A percentile compares a stretch with the other conserved stretches of the same genome.
Conservation (phyloP, 2,329 filamentous ascomycete species). For the Akanthomyces muscarius region DNA sequence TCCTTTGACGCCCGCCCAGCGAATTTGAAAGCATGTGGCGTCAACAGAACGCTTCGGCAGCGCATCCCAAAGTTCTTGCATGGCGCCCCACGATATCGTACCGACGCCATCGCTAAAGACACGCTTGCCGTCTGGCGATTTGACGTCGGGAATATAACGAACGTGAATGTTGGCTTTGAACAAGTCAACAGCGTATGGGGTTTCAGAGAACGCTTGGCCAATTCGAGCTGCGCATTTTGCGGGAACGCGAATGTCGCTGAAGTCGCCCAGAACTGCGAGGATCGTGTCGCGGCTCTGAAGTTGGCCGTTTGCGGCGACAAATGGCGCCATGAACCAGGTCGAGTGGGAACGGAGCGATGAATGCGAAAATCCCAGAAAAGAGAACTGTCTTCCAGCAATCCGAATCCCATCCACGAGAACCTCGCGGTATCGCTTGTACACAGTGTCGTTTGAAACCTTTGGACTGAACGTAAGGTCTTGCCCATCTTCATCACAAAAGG, state of each 20-base stretch:
- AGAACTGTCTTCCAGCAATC: constrained; percentile 59
- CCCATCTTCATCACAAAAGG: constrained; percentile 71
- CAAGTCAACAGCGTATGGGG: constrained; percentile 58
- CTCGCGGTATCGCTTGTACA: constrained; percentile 57
- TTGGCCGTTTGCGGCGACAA: constrained; percentile 32
- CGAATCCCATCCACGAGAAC: constrained; percentile 56
- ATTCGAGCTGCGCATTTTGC: constrained; percentile 57
- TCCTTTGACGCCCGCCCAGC: constrained; percentile 71
- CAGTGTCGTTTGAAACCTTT: constrained; percentile 38
- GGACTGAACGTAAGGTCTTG: constrained; percentile 57
- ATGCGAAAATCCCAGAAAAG: constrained; percentile 74
- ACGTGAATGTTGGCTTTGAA: constrained; percentile 33
- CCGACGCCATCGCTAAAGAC: constrained; percentile 80
- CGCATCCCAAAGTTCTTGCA: constrained; percentile 54
- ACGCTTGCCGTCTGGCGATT: constrained; percentile 43
- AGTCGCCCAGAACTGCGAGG: constrained; percentile 46
- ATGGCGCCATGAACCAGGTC: constrained; percentile 58
- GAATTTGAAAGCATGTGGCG: constrained; percentile 70
- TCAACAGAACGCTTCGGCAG: constrained; percentile 44
- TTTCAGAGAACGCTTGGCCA: constrained; percentile 71
- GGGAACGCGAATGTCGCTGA: constrained; percentile 46
- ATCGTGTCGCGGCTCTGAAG: constrained; percentile 40
- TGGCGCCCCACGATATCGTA: constrained; percentile 59
- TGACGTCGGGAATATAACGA: constrained; percentile 46
- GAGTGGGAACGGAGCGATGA: constrained; percentile 70